Evolutionary conservation across 164 flowering plant species (phyloP).

Genomic region (Akebia trifoliata): DNA sequence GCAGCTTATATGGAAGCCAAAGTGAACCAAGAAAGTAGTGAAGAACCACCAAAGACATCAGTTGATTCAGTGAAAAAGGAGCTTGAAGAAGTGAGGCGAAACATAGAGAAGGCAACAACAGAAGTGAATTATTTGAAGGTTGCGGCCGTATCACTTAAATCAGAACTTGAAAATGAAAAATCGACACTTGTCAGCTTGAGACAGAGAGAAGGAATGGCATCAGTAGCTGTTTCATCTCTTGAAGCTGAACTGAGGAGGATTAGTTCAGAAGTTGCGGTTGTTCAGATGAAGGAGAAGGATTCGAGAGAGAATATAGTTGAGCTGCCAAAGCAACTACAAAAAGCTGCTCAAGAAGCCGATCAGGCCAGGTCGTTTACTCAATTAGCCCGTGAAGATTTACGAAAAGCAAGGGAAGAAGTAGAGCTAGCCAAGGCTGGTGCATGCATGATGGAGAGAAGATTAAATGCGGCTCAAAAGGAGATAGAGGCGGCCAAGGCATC

Average conservation of each 20-base stretch:
- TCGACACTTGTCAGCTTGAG: conserved; percentile 46
- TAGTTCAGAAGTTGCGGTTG: conserved; percentile 44
- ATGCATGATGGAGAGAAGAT: conserved; percentile 53
- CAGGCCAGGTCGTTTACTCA: conserved; percentile 49
- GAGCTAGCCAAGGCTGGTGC: conserved; percentile 77
- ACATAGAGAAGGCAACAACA: conserved; percentile 59
- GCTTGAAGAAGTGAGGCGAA: conserved; percentile 74
- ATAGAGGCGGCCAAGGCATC: conserved; percentile 88
- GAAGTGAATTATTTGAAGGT: conserved; percentile 63
- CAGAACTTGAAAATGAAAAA: conserved; percentile 71
- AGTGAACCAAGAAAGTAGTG: conserved; percentile 35
- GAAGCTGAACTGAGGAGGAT: conserved; percentile 69
- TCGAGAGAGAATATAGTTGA: conserved; percentile 65
- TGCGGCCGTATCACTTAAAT: conserved; percentile 58
- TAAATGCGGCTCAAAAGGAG: conserved; percentile 72
- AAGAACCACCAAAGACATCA: conserved; percentile 32
- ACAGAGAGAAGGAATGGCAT: conserved; percentile 86
- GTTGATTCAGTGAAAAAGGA: conserved; percentile 59
- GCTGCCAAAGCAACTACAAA: conserved; percentile 62
- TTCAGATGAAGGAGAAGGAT: conserved; percentile 70
- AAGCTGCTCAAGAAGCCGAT: conserved; percentile 74
- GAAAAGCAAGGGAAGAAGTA: conserved; percentile 63
- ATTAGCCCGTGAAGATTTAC: conserved; percentile 52
- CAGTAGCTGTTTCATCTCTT: conserved; percentile 65
- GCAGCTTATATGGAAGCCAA: conserved; percentile 72